phyloP scores from a whole-genome alignment of 2,329 filamentous ascomycete genomes.

The Colletotrichum filicis region DNA sequence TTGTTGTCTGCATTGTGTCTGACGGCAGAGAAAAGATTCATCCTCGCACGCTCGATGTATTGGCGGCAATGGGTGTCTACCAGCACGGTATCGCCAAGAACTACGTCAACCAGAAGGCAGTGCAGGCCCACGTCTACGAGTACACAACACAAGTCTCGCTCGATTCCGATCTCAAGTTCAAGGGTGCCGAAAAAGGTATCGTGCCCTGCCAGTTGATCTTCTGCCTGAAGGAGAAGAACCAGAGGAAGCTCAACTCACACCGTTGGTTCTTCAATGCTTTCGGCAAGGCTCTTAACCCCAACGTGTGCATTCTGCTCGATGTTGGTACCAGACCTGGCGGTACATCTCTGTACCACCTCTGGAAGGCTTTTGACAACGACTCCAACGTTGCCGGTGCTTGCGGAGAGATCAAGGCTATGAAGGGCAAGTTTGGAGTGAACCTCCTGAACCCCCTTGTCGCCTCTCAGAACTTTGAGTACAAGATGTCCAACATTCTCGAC shows the following conservation, averaged over 20 bases:
- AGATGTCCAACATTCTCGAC: constrained; percentile 99
- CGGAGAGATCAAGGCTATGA: constrained; percentile 97
- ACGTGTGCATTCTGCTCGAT: constrained; percentile 96
- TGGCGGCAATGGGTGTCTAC: constrained; percentile 97
- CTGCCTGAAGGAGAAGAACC: constrained; percentile 97
- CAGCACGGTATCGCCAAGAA: constrained; percentile 99
- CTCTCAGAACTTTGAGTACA: constrained; percentile 99
- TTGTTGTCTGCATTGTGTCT: constrained; percentile 96
- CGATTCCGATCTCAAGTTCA: constrained; percentile 96
- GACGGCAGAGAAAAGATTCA: constrained; percentile 93
- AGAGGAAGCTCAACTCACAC: constrained; percentile 97
- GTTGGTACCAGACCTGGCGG: constrained; percentile 92
- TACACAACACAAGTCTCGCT: constrained; percentile 98
- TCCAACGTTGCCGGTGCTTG: constrained; percentile 97
- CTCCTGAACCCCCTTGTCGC: constrained; percentile 94
- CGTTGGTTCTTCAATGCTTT: constrained; percentile 99
- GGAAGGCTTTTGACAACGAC: constrained; percentile 98
- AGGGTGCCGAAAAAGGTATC: constrained; percentile 98
- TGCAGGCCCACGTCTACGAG: constrained; percentile 97
- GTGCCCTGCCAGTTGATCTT: constrained; percentile 99
- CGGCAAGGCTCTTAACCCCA: constrained; percentile 89
- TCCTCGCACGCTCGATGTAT: constrained; percentile 89
- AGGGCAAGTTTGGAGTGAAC: constrained; percentile 84
- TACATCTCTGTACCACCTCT: constrained; percentile 95
- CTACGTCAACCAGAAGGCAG: constrained; percentile 93